Evolutionary conservation across 352 stramenopile genomes (phyloP).

Genomic region (Globisporangium cylindrosporum): DNA sequence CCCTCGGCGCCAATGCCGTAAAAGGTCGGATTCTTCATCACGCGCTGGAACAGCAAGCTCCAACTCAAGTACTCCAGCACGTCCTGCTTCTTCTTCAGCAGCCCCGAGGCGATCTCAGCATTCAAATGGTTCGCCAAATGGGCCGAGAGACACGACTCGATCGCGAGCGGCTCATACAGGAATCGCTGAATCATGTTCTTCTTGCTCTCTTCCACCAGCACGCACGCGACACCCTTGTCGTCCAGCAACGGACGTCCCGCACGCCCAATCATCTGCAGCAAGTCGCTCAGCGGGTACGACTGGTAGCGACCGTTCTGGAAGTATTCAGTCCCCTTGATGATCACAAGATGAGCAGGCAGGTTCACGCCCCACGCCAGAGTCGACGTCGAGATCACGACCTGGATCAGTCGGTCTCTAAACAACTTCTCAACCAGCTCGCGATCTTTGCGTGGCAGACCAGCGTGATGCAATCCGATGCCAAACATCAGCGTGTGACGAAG

Average conservation of each 20-base stretch:
- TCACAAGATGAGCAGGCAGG: constrained; percentile 96
- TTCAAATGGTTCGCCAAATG: constrained; percentile 95
- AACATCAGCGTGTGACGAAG: constrained; percentile 96
- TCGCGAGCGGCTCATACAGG: constrained; percentile 96
- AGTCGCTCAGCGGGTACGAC: constrained; percentile 97
- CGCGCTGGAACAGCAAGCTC: constrained; percentile 96
- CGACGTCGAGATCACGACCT: constrained; percentile 92
- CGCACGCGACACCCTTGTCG: constrained; percentile 92
- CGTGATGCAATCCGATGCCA: constrained; percentile 98
- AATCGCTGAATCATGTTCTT: constrained; percentile 99
- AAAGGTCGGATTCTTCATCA: constrained; percentile 95
- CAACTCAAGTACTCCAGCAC: constrained; percentile 96
- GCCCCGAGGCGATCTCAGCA: constrained; percentile 93
- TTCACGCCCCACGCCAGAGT: constrained; percentile 96
- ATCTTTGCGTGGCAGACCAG: constrained; percentile 84
- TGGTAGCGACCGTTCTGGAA: constrained; percentile 94
- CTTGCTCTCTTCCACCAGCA: constrained; percentile 97
- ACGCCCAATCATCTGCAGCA: constrained; percentile 99
- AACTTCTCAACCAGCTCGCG: constrained; percentile 96
- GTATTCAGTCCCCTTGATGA: constrained; percentile 99
- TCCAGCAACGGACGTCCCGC: constrained; percentile 96
- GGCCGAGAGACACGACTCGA: constrained; percentile 94
- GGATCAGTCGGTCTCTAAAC: constrained; percentile 96
- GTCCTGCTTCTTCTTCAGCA: constrained; percentile 86
- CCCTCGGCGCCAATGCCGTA: constrained; percentile 86